Conservation (phyloP, 2,329 filamentous ascomycete species). For the Zarea fungicola region DNA sequence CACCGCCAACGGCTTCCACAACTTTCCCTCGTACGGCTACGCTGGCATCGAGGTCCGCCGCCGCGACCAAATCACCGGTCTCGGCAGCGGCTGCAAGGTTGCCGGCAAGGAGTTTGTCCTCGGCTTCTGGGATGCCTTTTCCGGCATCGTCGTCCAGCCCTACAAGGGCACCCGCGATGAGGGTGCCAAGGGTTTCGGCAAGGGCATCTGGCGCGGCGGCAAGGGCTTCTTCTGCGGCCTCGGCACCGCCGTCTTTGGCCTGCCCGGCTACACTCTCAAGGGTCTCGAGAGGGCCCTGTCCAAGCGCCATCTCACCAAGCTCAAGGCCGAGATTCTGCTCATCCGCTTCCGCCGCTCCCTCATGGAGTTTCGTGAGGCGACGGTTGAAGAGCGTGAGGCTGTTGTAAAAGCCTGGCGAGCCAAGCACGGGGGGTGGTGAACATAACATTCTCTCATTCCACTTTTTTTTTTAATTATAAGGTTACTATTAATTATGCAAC, state of each 20-base stretch:
- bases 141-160: constrained; percentile 61
- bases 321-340: constrained; percentile 29
- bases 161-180: constrained; percentile 57
- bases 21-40: constrained; percentile 61
- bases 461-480: background rate
- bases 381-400: constrained; percentile 18
- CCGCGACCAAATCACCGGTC: constrained; percentile 60
- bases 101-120: constrained; percentile 60
- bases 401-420: constrained; percentile 24
- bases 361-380: constrained; percentile 22
- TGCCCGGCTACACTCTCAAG: constrained; percentile 44
- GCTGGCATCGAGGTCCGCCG: constrained; percentile 61
- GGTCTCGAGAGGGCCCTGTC: constrained; percentile 46
- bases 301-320: constrained; percentile 27
- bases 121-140: constrained; percentile 64
- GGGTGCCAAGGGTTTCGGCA: constrained; percentile 55
- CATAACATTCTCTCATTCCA: background rate
- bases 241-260: constrained; percentile 26
- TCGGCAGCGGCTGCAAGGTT: constrained; percentile 53
- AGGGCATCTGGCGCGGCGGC: constrained; percentile 46
- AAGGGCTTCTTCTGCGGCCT: constrained; percentile 39
- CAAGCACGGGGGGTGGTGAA: background rate
- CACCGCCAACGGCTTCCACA: constrained; percentile 67
- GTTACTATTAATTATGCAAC: too few relatives aligned
- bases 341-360: constrained; percentile 28